Conservation (phyloP, 2,329 filamentous ascomycete genomes). For the Microdochium trichocladiopsis region DNA sequence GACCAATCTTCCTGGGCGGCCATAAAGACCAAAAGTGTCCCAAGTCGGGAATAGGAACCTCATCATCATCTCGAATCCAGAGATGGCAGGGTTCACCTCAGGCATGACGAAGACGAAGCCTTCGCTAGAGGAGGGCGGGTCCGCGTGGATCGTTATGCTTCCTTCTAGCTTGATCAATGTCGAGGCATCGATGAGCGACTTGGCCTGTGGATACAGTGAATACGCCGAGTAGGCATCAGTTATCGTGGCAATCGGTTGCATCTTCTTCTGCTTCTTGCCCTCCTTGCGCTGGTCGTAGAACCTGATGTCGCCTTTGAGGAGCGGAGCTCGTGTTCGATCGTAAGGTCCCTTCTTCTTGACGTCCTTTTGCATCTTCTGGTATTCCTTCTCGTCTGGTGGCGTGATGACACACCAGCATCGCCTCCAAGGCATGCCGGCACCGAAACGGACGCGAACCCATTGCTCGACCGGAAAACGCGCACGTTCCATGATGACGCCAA, state of each 20-base stretch:
- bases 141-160: conserved; percentile 77
- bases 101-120: conserved; percentile 99
- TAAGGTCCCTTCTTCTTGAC: conserved; percentile 78
- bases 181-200: conserved; percentile 88
- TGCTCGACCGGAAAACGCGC: conserved; percentile 73
- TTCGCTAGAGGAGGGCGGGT: conserved; percentile 70
- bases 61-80: conserved; percentile 91
- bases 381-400: conserved; percentile 90
- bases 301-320: conserved; percentile 82
- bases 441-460: conserved; percentile 93
- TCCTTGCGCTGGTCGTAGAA: conserved; percentile 79
- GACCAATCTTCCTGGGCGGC: conserved; percentile 77
- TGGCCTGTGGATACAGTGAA: conserved; percentile 91
- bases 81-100: conserved; percentile 83
- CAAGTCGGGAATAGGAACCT: conserved; percentile 89
- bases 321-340: conserved; percentile 58
- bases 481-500: conserved; percentile 80
- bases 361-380: conserved; percentile 74
- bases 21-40: conserved; percentile 88
- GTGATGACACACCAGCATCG: conserved; percentile 94
- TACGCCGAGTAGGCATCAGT: conserved; percentile 88
- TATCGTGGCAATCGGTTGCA: conserved; percentile 82
- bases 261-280: conserved; percentile 85
- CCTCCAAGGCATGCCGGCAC: conserved; percentile 91
- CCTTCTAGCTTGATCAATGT: conserved; percentile 93